These are phyloP conservation scores for Colletotrichum higginsianum DNA, from an alignment of 2,329 filamentous ascomycete species.

Conservation along the genomic window DNA sequence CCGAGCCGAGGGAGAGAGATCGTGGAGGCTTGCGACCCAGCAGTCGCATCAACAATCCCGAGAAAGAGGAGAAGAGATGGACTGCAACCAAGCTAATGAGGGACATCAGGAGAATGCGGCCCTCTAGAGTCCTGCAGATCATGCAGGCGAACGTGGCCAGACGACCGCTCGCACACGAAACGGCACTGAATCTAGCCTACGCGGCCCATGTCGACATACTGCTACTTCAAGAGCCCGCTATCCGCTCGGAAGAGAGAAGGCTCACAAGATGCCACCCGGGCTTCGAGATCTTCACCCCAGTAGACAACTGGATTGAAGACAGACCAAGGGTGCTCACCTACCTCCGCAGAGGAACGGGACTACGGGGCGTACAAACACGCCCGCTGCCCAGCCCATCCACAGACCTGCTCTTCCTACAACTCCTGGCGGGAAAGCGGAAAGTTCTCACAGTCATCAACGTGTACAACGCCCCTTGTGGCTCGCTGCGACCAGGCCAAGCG, in stretches of 20 bases:
- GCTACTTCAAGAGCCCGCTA: conserved; percentile 6
- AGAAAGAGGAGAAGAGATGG: background rate
- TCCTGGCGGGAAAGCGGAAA: background rate
- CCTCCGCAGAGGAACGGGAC: conserved; percentile 6
- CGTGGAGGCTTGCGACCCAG: conserved; percentile 4
- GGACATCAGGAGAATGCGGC: background rate
- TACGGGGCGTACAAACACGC: conserved; percentile 1
- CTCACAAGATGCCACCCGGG: conserved; percentile 1
- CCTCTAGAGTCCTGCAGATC: conserved; percentile 16
- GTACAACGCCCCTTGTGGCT: conserved; percentile 11
- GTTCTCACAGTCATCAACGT: conserved; percentile 10
- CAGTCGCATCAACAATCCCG: conserved; percentile 1
- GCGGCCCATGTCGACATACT: conserved; percentile 12
- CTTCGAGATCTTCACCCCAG: conserved; percentile 4
- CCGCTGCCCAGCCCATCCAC: conserved; percentile 1
- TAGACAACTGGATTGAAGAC: conserved; percentile 8
- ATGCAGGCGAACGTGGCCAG: conserved; percentile 18
- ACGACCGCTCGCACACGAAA: background rate
- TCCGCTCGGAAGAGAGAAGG: conserved; percentile 10
- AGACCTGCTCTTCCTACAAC: conserved; percentile 13
- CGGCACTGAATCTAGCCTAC: conserved; percentile 8
- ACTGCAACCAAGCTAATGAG: too few relatives aligned
- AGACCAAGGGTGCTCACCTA: conserved; percentile 15
- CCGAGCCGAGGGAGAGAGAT: conserved; percentile 1
- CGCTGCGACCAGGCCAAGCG: background rate